Base-by-base conservation (phyloP, 331 rosid genomes). In the Cydonia oblonga region DNA sequence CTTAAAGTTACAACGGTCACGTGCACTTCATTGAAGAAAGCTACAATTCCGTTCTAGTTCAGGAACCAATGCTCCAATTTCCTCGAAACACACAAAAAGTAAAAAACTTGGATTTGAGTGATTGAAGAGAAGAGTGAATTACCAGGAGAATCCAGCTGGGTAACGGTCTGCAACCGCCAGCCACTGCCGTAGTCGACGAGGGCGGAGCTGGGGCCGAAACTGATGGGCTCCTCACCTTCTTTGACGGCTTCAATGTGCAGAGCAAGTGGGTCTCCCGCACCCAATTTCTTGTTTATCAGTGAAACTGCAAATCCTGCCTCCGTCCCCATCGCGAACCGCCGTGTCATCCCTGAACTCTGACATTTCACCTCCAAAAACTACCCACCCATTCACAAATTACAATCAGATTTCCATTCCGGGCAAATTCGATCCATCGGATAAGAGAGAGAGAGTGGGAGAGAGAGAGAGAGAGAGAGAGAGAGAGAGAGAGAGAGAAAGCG, bases 271-370 rank as follows among this genome's bases (percentile, higher is more conserved):
- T 19, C 42, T 32, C 28, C 65, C 49, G 20, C 52, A 15, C 65
- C 80, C 71, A 82, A 69, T 80, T 80, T 88, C 73, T 81, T 74
- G 74, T 88, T 90, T 5, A 87, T 87, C 32, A 88, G 61, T 15
- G 77, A 62, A 29, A 84, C 85, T 23, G 92, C 95, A 35, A 83
- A 88, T 14, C 87, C 92, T 4, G 92, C 92, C 25, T 88, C 89
- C 5, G 89, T 85, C 3, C 89, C 96, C 53, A 25, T 68, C 54
- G 96, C 88, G 28, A 90, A 90, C 61, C 97, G 92, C 80, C 87
- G 70, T 5, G 30, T 84, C 84, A 77, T 64, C 18, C 92, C 85
- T 26, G 97, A 85, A 30, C 81, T 82, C 60, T 30, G 73, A 83
- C 96, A 90, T 14, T 42, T 71, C 7, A 90, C 96, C 87, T 88